Conservation (phyloP, 768 basidiomycete genomes). For the Vararia minispora region DNA sequence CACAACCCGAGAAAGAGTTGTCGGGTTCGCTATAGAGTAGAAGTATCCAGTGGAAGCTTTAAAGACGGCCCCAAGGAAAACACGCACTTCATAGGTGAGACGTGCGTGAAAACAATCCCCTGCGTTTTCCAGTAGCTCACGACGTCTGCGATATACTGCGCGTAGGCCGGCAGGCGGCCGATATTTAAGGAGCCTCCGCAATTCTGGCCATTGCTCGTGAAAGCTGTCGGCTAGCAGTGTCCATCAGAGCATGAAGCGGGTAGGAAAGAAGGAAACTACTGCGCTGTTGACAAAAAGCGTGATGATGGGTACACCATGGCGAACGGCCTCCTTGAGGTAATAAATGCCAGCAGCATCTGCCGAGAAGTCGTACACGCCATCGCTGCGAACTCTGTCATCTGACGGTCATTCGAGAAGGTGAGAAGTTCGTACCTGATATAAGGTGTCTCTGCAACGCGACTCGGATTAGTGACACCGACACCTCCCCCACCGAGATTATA, state of each 20-base stretch:
- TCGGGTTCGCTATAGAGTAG: slow-evolving; percentile 29
- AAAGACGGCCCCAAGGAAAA: no score
- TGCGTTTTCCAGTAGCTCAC: slow-evolving; percentile 27
- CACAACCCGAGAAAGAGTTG: slow-evolving; percentile 25
- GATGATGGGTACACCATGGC: slow-evolving; percentile 24
- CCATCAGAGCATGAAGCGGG: no score
- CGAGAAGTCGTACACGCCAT: slow-evolving; percentile 29
- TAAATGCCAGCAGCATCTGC: slow-evolving; percentile 29
- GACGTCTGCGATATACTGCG: slow-evolving; percentile 32
- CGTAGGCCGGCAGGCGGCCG: slow-evolving; percentile 22
- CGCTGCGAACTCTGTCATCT: slow-evolving; percentile 12
- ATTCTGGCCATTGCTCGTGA: slow-evolving; percentile 12
- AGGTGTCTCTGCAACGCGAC: slow-evolving; percentile 26
- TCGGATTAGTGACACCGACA: slow-evolving; percentile 28
- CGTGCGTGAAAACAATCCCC: slow-evolving; percentile 27
- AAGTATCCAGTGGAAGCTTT: no score
- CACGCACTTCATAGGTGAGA: slow-evolving; percentile 35
- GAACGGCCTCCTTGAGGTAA: slow-evolving; percentile 29
- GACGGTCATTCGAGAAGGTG: background rate
- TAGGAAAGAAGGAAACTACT: background rate
- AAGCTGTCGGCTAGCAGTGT: slow-evolving; percentile 9
- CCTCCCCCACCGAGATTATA: slow-evolving; percentile 34
- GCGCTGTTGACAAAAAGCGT: slow-evolving; percentile 35
- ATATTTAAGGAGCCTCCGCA: slow-evolving; percentile 14
- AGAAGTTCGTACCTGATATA: slow-evolving; percentile 17